Evolutionary conservation across 75 land plant species (phyloP).

Genomic region (Picea glauca): DNA sequence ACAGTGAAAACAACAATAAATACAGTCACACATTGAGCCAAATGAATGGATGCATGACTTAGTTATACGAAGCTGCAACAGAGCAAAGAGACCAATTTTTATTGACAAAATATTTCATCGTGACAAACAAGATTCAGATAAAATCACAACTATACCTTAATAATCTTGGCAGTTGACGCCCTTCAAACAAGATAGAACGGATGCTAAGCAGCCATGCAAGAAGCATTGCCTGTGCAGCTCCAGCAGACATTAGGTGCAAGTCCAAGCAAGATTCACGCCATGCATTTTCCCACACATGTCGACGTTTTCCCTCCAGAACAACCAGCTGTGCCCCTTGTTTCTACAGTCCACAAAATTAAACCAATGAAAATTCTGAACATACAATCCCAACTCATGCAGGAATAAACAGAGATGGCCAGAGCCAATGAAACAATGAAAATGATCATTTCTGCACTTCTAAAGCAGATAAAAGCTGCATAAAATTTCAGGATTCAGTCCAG

Average conservation of each 20-base stretch:
- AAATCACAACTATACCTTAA: slow-evolving; percentile 53
- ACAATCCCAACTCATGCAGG: not conserved
- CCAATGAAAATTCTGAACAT: not conserved
- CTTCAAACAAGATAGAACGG: slow-evolving; percentile 67
- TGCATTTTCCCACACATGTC: slow-evolving; percentile 88
- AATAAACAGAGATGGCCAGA: not conserved
- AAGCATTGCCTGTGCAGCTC: slow-evolving; percentile 97
- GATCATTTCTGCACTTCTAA: not conserved
- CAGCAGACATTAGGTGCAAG: slow-evolving; percentile 96
- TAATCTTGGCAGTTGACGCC: slow-evolving; percentile 72
- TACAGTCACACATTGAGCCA: not conserved
- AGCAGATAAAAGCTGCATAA: not conserved
- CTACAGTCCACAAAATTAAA: slow-evolving; percentile 26
- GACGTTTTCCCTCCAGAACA: slow-evolving; percentile 81
- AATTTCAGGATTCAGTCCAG: not conserved
- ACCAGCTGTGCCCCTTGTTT: slow-evolving; percentile 88
- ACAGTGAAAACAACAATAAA: not conserved
- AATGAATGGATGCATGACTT: not conserved
- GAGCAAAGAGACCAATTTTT: not conserved
- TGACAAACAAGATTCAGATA: not conserved
- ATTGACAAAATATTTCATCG: not conserved
- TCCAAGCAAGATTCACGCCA: slow-evolving; percentile 89
- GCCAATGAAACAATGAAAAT: not conserved
- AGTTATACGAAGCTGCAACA: not conserved
- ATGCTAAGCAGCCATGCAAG: slow-evolving; percentile 91